Base-by-base conservation (phyloP, 345 rosid species). In the Salix udensis region DNA sequence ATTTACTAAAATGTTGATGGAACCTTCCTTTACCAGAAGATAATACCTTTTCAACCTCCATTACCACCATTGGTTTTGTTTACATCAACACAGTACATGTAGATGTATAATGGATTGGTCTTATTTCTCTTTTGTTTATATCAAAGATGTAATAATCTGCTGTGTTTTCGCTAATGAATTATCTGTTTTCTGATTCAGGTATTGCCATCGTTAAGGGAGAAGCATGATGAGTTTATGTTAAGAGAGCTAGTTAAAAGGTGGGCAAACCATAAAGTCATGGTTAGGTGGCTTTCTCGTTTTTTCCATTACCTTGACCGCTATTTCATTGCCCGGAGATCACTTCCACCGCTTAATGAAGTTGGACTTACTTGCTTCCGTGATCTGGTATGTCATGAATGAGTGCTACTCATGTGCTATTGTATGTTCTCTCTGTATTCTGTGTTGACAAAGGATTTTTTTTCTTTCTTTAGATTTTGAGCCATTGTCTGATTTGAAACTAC, bases 161-260 rank as follows among this genome's bases (percentile, higher is more conserved):
- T 58, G 28, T 58, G 24, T 21, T 61, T 40, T 39, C 28, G 40
- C 44, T 60, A 15, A 21, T 39, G 2, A 60, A 50, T 46, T 61
- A 3, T 61, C 36, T 18, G 60, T 44, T 73, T 65, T 67, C 55
- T 64, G 26, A 10, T 73, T 70, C 76, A 85, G 88, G 86, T 85
- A 48, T 77, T 89, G 66, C 92, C 88, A 48, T 81, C 88, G 44
- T 67, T 89, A 21, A 74, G 71, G 71, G 84, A 78, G 68, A 88
- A 88, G 73, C 83, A 76, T 73, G 84, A 81, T 5, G 89, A 85
- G 83, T 82, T 85, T 79, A 71, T 89, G 86, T 50, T 89, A 74
- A 84, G 88, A 72, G 92, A 88, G 68, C 82, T 88, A 37, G 85
- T 88, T 53, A 85, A 78, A 70, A 82, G 88, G 74, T 89, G 91